A percentile compares a stretch with the other conserved stretches of the same genome.
These are phyloP conservation scores for Wickerhamiella slavikovae DNA, from an alignment of 805 yeast genomes.

Conservation along the genomic window DNA sequence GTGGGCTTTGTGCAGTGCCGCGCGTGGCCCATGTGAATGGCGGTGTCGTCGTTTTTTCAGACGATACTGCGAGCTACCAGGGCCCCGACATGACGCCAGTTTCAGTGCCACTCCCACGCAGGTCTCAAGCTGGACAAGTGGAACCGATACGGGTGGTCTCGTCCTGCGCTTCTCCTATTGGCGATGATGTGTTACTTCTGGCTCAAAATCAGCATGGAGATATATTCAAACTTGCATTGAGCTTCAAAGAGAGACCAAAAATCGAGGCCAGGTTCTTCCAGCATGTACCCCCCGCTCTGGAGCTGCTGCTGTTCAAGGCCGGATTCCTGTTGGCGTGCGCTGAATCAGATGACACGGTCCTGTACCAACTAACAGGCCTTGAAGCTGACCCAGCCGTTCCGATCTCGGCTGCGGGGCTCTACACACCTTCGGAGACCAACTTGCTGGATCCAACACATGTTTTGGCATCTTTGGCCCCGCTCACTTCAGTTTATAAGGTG, in stretches of 20 bases:
- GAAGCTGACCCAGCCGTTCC: too few relatives aligned
- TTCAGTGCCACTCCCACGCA: conserved; percentile 35
- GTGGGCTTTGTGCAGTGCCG: conserved; percentile 45
- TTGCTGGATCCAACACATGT: too few relatives aligned
- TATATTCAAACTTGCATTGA: conserved; percentile 42
- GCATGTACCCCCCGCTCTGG: conserved; percentile 38
- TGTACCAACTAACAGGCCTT: conserved; percentile 62
- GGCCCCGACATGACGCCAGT: conserved; percentile 6
- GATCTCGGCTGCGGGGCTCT: too few relatives aligned
- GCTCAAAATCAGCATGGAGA: conserved; percentile 60
- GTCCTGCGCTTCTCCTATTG: conserved; percentile 47
- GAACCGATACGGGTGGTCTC: conserved; percentile 22
- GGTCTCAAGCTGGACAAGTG: conserved; percentile 15
- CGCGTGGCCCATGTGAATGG: conserved; percentile 50
- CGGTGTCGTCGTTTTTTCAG: conserved; percentile 47
- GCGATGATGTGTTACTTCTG: conserved; percentile 41
- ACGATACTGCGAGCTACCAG: conserved; percentile 28
- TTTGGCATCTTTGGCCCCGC: too few relatives aligned
- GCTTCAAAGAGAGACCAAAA: conserved; percentile 24
- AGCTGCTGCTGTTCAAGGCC: conserved; percentile 40
- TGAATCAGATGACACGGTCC: conserved; percentile 37
- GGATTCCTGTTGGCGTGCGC: conserved; percentile 59
- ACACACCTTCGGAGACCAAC: too few relatives aligned
- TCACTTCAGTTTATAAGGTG: too few relatives aligned
- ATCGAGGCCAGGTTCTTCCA: conserved; percentile 39